Base-by-base conservation (phyloP, 2,329 filamentous ascomycete species). In the Cryoendolithus antarcticus region DNA sequence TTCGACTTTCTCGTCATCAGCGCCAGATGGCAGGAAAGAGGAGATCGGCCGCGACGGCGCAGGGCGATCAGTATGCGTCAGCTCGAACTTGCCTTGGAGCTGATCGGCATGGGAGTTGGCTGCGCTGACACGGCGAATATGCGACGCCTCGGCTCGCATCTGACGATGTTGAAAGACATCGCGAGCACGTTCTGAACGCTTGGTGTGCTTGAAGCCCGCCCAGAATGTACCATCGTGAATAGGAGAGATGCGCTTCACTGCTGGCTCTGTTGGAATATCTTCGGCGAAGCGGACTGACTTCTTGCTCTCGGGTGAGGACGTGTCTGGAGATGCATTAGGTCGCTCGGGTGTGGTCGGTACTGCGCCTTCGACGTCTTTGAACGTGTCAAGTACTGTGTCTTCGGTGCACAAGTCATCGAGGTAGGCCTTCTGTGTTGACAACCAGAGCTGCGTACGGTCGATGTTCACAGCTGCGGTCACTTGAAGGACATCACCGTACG, bases 111-210 rank as follows among this genome's bases (percentile, higher is more conserved):
- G 86, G 31, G 74, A 66, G 42, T 80, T 71, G 12, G 74, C 71
- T 41, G 86, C 74, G 33, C 80, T 85, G 40, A 88, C 71, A 30
- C 91, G 81, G 54, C 82, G 77, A 21, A 86, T 76, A 57, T 95
- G 89, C 35, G 95, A 70, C 15, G 86, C 85, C 58, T 96, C 89
- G 43, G 89, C 93, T 35, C 91, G 81, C 15, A 83, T 74, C 41
- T 85, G 77, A 32, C 85, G 81, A 59, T 93, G 83, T 39, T 93
- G 74, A 56, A 94, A 94, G 7, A 80, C 77, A 59, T 96, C 91
- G 11, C 70, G 66, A 38, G 70, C 68, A 41, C 75, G 76, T 19
- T 50, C 45, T 9, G 75, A 76, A 27, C 75, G 74, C 42, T 82
- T 72, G 34, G 79, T 66, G 48, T 57, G 50, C 24, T 54, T 53